These are phyloP conservation scores for Microascus cirrosus DNA, from an alignment of 2,329 filamentous ascomycete species.

Conservation along the genomic window DNA sequence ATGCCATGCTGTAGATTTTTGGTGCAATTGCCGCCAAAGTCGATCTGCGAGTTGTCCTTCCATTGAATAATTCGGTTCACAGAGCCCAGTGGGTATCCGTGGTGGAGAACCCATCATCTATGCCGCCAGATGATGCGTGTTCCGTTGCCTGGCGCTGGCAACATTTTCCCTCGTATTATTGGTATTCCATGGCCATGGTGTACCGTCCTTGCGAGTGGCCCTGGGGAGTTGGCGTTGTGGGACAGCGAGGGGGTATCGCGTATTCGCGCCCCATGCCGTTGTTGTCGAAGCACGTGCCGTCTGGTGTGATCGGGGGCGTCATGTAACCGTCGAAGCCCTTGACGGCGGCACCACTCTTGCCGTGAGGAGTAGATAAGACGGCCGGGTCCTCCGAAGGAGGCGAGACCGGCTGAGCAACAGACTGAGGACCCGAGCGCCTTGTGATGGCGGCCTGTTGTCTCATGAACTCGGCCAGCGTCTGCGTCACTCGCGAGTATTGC, in stretches of 20 bases:
- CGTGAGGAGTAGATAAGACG: constrained; percentile 68
- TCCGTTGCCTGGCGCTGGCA: not conserved
- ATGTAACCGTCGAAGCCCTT: constrained; percentile 63
- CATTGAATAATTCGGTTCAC: constrained; percentile 1
- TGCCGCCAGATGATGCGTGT: not conserved
- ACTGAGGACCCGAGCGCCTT: constrained; percentile 26
- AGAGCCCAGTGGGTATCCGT: not conserved
- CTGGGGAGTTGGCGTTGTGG: constrained; percentile 50
- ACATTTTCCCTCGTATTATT: not conserved
- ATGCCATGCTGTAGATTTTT: constrained; percentile 31
- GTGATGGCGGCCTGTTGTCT: constrained; percentile 46
- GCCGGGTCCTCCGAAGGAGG: constrained; percentile 46
- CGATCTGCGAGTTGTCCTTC: constrained; percentile 15
- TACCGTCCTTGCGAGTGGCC: constrained; percentile 21
- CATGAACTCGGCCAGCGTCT: constrained; percentile 46
- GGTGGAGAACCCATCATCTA: not conserved
- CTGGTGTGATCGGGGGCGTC: constrained; percentile 77
- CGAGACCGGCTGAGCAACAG: constrained; percentile 38
- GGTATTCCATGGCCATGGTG: constrained; percentile 9
- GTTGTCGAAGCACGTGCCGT: constrained; percentile 45
- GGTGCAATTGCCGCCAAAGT: constrained; percentile 13
- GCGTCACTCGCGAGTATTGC: constrained; percentile 40
- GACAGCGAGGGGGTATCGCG: constrained; percentile 40
- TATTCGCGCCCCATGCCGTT: constrained; percentile 36
- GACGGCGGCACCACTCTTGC: constrained; percentile 44